Conservation (phyloP, 2,329 filamentous ascomycete species). For the Venturia pyrina region DNA sequence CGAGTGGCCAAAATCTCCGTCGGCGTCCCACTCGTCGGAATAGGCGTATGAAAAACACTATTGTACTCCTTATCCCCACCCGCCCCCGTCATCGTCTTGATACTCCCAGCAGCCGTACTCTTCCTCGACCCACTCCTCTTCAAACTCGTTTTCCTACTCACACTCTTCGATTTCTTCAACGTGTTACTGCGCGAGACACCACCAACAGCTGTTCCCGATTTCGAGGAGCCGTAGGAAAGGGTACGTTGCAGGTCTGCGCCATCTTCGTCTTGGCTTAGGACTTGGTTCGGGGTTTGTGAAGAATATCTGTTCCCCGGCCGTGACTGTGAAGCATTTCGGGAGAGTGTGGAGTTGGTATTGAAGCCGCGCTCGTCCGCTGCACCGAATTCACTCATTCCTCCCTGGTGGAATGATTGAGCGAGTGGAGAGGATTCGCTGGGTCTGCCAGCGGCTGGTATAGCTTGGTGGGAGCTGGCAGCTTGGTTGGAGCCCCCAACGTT, state of each 20-base stretch:
- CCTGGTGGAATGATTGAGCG: conserved; percentile 22
- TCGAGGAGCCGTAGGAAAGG: conserved; percentile 15
- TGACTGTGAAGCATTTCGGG: neutral
- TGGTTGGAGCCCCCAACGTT: neutral
- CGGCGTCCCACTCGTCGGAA: conserved; percentile 77
- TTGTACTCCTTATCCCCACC: conserved; percentile 56
- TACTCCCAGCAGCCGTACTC: conserved; percentile 77
- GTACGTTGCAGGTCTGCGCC: conserved; percentile 18
- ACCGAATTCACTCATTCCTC: neutral
- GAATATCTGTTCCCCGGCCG: neutral
- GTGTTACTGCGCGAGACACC: conserved; percentile 47
- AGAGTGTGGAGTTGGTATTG: neutral
- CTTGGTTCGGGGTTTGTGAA: neutral
- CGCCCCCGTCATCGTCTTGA: conserved; percentile 49
- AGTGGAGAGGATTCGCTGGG: conserved; percentile 24
- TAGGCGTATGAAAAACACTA: conserved; percentile 81
- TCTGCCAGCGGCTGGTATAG: conserved; percentile 19
- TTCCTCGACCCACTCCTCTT: conserved; percentile 70
- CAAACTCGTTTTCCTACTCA: conserved; percentile 64
- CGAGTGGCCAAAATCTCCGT: conserved; percentile 79
- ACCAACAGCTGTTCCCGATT: neutral
- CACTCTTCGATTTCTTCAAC: conserved; percentile 76
- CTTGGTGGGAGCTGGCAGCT: neutral
- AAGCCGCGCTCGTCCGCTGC: conserved; percentile 3
- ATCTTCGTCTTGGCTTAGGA: neutral